These are phyloP conservation scores for Setaria viridis DNA, from an alignment of 202 grass and related monocot species.

Conservation along the genomic window DNA sequence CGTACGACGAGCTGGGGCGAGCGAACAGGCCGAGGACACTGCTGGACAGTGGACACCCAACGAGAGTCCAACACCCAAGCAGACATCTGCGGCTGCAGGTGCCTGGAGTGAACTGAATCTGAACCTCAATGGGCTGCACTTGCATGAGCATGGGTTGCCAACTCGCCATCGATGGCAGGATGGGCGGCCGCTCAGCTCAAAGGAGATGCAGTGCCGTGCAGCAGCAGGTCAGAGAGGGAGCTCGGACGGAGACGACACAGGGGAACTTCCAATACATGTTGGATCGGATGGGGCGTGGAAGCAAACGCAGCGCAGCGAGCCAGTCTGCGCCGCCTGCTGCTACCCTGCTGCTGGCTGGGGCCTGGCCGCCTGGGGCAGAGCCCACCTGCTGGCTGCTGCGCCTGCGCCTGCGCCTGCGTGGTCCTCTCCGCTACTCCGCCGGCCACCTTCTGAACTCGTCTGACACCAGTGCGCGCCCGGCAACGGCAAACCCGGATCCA, in stretches of 20 bases:
- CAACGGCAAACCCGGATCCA: slow-evolving; percentile 26
- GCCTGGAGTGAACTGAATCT: too few relatives aligned
- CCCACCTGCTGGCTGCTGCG: not conserved
- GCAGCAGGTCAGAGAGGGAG: too few relatives aligned
- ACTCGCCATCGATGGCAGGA: not conserved
- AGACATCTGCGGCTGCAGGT: slow-evolving; percentile 4
- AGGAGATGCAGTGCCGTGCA: too few relatives aligned
- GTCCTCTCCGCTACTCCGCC: not conserved
- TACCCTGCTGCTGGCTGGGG: not conserved
- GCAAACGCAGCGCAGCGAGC: not conserved
- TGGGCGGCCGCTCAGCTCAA: not conserved
- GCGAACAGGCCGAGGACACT: not conserved
- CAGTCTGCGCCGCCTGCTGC: slow-evolving; percentile 3
- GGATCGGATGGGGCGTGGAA: not conserved
- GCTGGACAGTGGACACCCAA: not conserved
- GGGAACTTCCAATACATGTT: slow-evolving; percentile 27
- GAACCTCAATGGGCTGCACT: not conserved
- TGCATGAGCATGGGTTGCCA: not conserved
- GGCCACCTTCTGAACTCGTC: not conserved
- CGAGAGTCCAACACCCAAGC: not conserved
- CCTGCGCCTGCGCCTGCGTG: not conserved
- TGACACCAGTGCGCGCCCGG: slow-evolving; percentile 9
- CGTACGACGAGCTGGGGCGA: not conserved
- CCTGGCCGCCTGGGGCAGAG: too few relatives aligned
- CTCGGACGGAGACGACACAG: slow-evolving; percentile 27